These are phyloP conservation scores for Hypoxylon fuscum DNA, from an alignment of 495 filamentous ascomycete genomes.

Conservation along the genomic window DNA sequence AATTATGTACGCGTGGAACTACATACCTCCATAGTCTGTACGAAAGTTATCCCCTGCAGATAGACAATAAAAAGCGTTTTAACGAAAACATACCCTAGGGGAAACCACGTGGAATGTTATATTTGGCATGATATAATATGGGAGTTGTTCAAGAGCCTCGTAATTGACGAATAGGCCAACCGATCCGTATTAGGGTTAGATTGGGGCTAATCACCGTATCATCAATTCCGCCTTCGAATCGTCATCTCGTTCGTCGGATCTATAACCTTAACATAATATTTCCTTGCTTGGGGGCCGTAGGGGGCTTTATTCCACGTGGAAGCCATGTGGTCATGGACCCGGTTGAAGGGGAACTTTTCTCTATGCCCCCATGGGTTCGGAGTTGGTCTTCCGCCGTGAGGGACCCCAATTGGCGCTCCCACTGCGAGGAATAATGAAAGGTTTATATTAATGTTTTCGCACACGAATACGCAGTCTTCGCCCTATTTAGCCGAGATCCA, in stretches of 20 bases:
- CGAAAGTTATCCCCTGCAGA: constrained; percentile 9
- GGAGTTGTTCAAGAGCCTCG: constrained; percentile 5
- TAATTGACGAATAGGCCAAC: constrained; percentile 1
- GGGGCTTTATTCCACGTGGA: constrained; percentile 35
- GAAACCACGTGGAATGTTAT: constrained; percentile 32
- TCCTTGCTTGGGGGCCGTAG: background rate
- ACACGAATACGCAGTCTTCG: background rate
- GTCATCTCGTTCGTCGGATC: constrained; percentile 11
- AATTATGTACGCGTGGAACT: too few species aligned
- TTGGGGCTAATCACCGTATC: constrained; percentile 15
- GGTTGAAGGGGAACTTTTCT: constrained; percentile 30
- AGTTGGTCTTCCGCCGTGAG: constrained; percentile 21
- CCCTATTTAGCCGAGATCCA: constrained; percentile 34
- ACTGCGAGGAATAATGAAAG: background rate
- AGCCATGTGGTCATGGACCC: constrained; percentile 30
- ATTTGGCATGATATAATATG: constrained; percentile 26
- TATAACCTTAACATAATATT: constrained; percentile 1
- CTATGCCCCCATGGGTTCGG: constrained; percentile 14
- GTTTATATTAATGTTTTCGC: constrained; percentile 12
- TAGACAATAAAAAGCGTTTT: constrained; percentile 7
- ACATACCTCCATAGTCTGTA: too few species aligned
- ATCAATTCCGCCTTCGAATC: constrained; percentile 8
- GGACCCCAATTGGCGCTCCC: constrained; percentile 6
- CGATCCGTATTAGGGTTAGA: constrained; percentile 7
- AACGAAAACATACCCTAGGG: background rate